These are phyloP conservation scores for Eimeria acervulina DNA, from an alignment of 169 alveolate genomes.

Conservation along the genomic window DNA sequence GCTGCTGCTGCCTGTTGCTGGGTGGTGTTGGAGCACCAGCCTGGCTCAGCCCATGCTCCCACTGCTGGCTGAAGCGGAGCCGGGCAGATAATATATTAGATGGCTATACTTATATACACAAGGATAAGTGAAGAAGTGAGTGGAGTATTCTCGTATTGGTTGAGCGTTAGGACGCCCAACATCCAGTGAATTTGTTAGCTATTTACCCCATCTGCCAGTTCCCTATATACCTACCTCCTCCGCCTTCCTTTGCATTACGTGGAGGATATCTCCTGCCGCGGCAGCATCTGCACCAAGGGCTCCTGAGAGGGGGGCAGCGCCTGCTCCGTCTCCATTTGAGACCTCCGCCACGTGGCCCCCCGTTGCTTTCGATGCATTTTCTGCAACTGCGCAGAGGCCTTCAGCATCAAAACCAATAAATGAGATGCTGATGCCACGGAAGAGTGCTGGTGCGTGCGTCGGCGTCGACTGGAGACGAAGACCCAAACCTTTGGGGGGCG, in stretches of 20 bases:
- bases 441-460: not conserved
- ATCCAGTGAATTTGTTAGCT: not conserved
- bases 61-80: not conserved
- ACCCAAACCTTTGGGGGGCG: not conserved
- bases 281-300: constrained; percentile 40
- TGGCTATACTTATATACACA: not conserved
- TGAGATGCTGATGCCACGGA: constrained; percentile 51
- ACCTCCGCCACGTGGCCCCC: not conserved
- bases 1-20: constrained; percentile 36
- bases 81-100: too few relatives aligned
- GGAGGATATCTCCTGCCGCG: constrained; percentile 46
- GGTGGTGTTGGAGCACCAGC: not conserved
- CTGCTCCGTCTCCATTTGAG: not conserved
- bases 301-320: not conserved
- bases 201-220: not conserved
- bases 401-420: constrained; percentile 59
- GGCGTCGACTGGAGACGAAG: not conserved
- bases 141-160: not conserved
- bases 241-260: constrained; percentile 27
- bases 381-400: constrained; percentile 18
- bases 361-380: not conserved
- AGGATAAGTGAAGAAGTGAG: not conserved
- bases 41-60: not conserved
- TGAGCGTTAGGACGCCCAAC: not conserved
- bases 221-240: constrained; percentile 10